Base-by-base conservation (phyloP, 2,329 filamentous ascomycete species). In the Fusarium burgessii region DNA sequence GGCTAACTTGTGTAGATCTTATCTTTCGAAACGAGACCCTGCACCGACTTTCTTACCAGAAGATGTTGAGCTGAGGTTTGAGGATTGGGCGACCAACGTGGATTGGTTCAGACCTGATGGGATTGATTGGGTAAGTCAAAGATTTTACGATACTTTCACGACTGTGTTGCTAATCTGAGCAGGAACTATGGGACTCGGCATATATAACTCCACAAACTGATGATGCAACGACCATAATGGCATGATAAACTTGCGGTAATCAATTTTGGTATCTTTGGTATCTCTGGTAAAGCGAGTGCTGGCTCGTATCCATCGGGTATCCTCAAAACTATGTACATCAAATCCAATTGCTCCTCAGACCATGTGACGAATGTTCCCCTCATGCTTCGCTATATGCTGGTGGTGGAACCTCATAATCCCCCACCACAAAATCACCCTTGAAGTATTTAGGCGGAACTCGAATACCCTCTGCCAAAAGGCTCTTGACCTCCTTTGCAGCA, bases 71-170 rank as follows among this genome's bases (percentile, higher is more conserved):
- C 17, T 60, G 1, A 66, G 61, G 6, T 66, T 66, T 7, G 62
- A 66, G 14, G 62, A 66, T 5, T 66, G 62, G 62, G 62, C 61
- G 2, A 66, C 33, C 12, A 66, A 60, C 8, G 62, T 66, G 2
- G 62, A 66, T 27, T 66, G 62, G 62, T 66, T 66, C 2, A 32
- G 62, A 8, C 62, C 62, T 0, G 62, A 66, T 23, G 35, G 61
- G 3, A 66, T 66, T 36, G 62, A 66, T n/a, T 66, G 62, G 62
- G 62, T 66, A n/a, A 25, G 43, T 18, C 12, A 25, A 12, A 5
- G 2, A 7, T 29, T 29, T 6, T 29, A 29, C 2, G 1, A 0
- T 7, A 3, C 2, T 11, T 8, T 12, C 0, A 2, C 1, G 1
- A 14, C 7, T 3, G 1, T 2, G 4, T 0, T 12, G 1, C 62